Percentiles rank a stretch among this genome's conserved stretches.
These are phyloP conservation scores for Pseudonitzschia multiseries DNA, from an alignment of 108 stramenopile genomes.

Conservation along the genomic window DNA sequence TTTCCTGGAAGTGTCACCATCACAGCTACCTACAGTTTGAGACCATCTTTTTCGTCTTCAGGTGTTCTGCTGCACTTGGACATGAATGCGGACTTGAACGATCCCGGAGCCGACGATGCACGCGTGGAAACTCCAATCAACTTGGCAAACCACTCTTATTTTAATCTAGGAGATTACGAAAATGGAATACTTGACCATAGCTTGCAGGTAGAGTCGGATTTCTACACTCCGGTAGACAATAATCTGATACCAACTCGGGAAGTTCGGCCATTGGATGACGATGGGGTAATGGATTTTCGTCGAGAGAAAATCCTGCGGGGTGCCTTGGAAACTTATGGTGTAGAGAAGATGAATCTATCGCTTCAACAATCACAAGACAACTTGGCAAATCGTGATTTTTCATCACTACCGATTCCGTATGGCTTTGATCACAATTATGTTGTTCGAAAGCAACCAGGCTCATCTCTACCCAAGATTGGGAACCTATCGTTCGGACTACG, in stretches of 20 bases:
- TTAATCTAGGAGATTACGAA: constrained; percentile 54
- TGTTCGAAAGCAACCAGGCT: constrained; percentile 35
- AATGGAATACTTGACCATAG: constrained; percentile 66
- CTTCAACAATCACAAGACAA: constrained; percentile 20
- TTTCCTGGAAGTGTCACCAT: constrained; percentile 72
- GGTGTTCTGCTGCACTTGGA: constrained; percentile 41
- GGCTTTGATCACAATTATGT: constrained; percentile 89
- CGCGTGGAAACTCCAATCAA: constrained; percentile 52
- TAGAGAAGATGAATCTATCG: constrained; percentile 30
- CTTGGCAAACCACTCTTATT: constrained; percentile 85
- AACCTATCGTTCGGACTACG: constrained; percentile 22
- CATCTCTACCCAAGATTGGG: constrained; percentile 26
- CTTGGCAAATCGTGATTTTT: constrained; percentile 19
- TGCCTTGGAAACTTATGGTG: constrained; percentile 47
- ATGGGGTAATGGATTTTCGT: constrained; percentile 61
- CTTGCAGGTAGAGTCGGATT: constrained; percentile 45
- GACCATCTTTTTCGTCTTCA: constrained; percentile 12
- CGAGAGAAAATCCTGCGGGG: constrained; percentile 36
- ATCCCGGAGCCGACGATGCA: constrained; percentile 18
- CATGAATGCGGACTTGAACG: constrained; percentile 51
- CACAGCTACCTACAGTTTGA: constrained; percentile 63
- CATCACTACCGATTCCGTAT: constrained; percentile 38
- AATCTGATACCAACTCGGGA: constrained; percentile 69
- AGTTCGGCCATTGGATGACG: constrained; percentile 47
- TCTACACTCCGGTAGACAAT: constrained; percentile 69